Evolutionary conservation across 2,329 filamentous ascomycete genomes (phyloP).

Genomic region (Rachicladosporium sp.): DNA sequence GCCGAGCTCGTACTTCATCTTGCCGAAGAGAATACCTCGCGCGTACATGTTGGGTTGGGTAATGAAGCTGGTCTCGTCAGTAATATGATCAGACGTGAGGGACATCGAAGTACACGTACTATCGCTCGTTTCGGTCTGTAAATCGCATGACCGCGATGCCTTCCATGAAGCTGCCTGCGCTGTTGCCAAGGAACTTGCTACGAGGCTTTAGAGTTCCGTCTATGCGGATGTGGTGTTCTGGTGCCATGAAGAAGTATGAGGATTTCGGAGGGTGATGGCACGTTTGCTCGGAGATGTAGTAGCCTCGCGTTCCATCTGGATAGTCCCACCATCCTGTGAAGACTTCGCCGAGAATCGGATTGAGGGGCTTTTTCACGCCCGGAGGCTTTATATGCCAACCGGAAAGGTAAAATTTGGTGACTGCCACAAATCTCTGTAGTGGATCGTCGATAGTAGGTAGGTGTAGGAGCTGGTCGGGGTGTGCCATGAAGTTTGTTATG

Average conservation of each 20-base stretch:
- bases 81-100: background rate
- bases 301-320: slow-evolving; percentile 68
- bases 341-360: slow-evolving; percentile 88
- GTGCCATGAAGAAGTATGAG: slow-evolving; percentile 97
- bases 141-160: slow-evolving; percentile 79
- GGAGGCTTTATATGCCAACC: slow-evolving; percentile 98
- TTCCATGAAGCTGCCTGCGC: slow-evolving; percentile 96
- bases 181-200: slow-evolving; percentile 93
- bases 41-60: slow-evolving; percentile 99
- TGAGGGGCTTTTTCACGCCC: slow-evolving; percentile 95
- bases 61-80: slow-evolving; percentile 50
- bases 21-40: slow-evolving; percentile 88
- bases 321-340: slow-evolving; percentile 91
- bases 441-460: slow-evolving; percentile 85
- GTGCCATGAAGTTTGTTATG: slow-evolving; percentile 99
- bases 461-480: slow-evolving; percentile 85
- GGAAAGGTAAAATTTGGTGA: slow-evolving; percentile 95
- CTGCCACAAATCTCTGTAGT: slow-evolving; percentile 76
- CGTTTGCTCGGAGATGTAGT: slow-evolving; percentile 95
- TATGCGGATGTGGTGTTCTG: slow-evolving; percentile 84
- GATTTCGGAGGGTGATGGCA: slow-evolving; percentile 98
- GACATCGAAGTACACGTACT: slow-evolving; percentile 46
- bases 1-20: slow-evolving; percentile 98
- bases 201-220: slow-evolving; percentile 91
- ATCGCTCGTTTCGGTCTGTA: slow-evolving; percentile 77